A percentile compares a stretch with the other conserved stretches of the same genome.
These are phyloP conservation scores for Articulospora tetracladia DNA, from an alignment of 495 filamentous ascomycete species.

Conservation along the genomic window DNA sequence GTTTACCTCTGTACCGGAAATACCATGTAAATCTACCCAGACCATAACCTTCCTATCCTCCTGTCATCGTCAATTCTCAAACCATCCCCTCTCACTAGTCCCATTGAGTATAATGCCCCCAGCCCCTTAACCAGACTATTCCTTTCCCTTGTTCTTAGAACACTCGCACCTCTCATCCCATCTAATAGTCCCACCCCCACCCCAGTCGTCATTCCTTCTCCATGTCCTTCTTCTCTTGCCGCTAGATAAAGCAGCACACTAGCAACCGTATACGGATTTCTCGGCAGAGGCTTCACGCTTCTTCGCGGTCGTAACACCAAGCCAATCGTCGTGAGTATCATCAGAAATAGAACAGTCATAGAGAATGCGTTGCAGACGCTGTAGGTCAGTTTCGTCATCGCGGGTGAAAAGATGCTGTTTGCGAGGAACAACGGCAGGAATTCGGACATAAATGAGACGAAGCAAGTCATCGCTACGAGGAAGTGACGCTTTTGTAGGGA, in stretches of 20 bases:
- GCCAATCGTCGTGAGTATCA: not conserved
- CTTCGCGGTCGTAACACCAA: not conserved
- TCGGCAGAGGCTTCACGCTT: not conserved
- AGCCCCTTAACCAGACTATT: not conserved
- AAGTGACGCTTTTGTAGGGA: slow-evolving; percentile 2
- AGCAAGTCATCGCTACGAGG: slow-evolving; percentile 4
- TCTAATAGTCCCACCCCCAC: not conserved
- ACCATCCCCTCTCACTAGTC: slow-evolving; percentile 6
- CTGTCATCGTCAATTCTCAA: slow-evolving; percentile 16
- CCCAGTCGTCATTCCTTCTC: not conserved
- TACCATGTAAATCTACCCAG: not conserved
- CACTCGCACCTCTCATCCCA: slow-evolving; percentile 1
- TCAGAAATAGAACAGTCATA: slow-evolving; percentile 3
- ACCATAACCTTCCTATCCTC: slow-evolving; percentile 7
- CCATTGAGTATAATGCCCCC: slow-evolving; percentile 1
- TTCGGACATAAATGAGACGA: slow-evolving; percentile 9
- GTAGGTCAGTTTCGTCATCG: slow-evolving; percentile 8
- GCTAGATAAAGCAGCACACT: slow-evolving; percentile 3
- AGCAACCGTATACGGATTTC: not conserved
- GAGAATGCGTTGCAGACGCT: not conserved
- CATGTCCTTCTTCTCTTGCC: not conserved
- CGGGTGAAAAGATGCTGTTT: slow-evolving; percentile 12
- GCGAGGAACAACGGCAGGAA: slow-evolving; percentile 11
- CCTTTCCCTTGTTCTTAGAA: slow-evolving; percentile 4
- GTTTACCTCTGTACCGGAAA: no score